Conservation (phyloP, 257 asterid species). For the Echium plantagineum region DNA sequence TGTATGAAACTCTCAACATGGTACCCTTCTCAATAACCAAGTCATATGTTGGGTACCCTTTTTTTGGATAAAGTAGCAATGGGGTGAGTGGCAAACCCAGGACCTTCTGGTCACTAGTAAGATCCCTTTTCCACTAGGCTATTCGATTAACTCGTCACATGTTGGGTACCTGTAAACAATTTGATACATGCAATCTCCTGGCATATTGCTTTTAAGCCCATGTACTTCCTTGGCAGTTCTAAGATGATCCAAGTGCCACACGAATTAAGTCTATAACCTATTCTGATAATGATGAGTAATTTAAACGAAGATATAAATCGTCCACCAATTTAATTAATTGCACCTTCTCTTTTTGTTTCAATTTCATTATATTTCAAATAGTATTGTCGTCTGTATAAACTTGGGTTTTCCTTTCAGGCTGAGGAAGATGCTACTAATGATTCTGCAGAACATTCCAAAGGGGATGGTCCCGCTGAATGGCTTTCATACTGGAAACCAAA, state of each 20-base stretch:
- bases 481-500: constrained; percentile 87
- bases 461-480: constrained; percentile 65
- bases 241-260: neutral
- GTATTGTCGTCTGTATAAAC: constrained; percentile 4
- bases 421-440: constrained; percentile 41
- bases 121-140: too few species aligned
- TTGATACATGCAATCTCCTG: neutral
- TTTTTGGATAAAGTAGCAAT: too few species aligned
- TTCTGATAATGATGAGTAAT: neutral
- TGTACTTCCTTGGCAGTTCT: neutral
- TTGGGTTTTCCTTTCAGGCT: constrained; percentile 29
- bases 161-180: neutral
- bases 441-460: constrained; percentile 21
- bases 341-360: neutral
- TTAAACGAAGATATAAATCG: neutral
- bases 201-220: neutral
- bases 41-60: too few species aligned
- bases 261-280: neutral
- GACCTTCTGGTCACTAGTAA: too few species aligned
- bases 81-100: too few species aligned
- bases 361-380: neutral
- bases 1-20: neutral
- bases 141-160: too few species aligned
- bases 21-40: neutral
- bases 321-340: neutral